Evolutionary conservation across 2,329 filamentous ascomycete species (phyloP), one percentile per base, ranked within the genome.

Genomic region (Huntiella moniliformis): DNA sequence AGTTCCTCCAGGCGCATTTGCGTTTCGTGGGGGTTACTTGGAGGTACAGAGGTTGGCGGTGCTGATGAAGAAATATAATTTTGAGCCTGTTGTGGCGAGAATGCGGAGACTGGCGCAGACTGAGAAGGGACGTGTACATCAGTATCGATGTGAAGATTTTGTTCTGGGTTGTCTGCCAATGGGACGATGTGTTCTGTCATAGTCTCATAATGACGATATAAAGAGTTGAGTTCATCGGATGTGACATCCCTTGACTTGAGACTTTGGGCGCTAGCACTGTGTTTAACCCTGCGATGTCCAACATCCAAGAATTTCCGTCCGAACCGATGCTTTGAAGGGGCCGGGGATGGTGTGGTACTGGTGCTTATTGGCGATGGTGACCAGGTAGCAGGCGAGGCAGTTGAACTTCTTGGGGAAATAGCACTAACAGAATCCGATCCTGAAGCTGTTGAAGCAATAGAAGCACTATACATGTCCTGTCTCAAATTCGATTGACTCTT

Each of bases 201-300:
- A 52, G 72, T 65, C 55, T 75, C 72, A 53, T 76, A 74, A 53
- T 75, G 70, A 46, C 71, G 61, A 53, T 75, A 74, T 3, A 76
- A 59, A 44, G 67, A 66, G 38, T 69, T 62, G 16, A 73, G 55
- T 2, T 64, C 65, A 12, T 60, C 57, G 2, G 60, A 57, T 2
- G 61, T 54, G 10, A 41, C 47, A 28, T 49, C 31, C 15, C 46
- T 44, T 37, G 48, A 47, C 36, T 22, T 22, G 13, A 50, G 36
- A 33, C 37, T 45, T 11, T 44, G 48, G 36, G 37, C 39, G 32
- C 48, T 50, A 15, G 48, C 15, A 12, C 36, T 37, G 16, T 17
- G 38, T 38, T 37, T 47, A 7, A 50, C 3, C 16, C 38, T 41
- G 16, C 48, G 48, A 16, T 40, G 36, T 4, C 36, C 31, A 16